Percentiles rank a stretch among this genome's conserved stretches.
These are phyloP conservation scores for Talaromyces atroroseus DNA, from an alignment of 2,329 filamentous ascomycete genomes.

Conservation along the genomic window DNA sequence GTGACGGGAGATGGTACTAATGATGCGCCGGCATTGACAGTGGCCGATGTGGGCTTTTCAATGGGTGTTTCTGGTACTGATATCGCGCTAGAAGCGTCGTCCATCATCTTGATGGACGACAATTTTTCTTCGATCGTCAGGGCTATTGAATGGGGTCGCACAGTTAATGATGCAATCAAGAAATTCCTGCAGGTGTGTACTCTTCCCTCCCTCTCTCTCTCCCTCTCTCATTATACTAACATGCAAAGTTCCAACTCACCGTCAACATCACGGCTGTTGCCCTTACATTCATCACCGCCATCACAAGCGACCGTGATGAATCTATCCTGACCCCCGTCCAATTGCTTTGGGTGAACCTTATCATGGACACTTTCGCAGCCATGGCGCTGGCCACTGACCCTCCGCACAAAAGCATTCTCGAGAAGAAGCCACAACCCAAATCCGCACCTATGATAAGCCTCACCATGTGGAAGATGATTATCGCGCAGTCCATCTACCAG, in stretches of 20 bases:
- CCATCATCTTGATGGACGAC: constrained; percentile 45
- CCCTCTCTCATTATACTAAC: constrained; percentile 58
- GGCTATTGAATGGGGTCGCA: constrained; percentile 63
- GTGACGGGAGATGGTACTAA: constrained; percentile 63
- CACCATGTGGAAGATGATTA: constrained; percentile 99
- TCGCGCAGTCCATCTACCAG: constrained; percentile 87
- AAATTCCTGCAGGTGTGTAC: constrained; percentile 55
- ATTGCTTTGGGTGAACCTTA: constrained; percentile 5
- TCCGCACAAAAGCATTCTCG: constrained; percentile 72
- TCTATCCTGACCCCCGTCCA: background rate
- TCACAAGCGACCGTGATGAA: background rate
- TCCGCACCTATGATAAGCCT: constrained; percentile 72
- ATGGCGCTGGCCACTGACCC: constrained; percentile 85
- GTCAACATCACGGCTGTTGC: constrained; percentile 90
- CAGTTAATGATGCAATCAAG: constrained; percentile 62
- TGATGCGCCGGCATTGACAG: constrained; percentile 60
- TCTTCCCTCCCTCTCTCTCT: too few relatives aligned
- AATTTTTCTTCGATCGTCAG: constrained; percentile 56
- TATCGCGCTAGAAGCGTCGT: constrained; percentile 56
- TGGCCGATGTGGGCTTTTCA: constrained; percentile 58
- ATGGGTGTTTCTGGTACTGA: constrained; percentile 58
- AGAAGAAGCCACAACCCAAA: constrained; percentile 74
- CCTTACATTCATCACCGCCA: background rate
- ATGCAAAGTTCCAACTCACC: constrained; percentile 53
- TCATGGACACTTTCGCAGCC: constrained; percentile 55